Evolutionary conservation across 202 grass and related monocot genomes (phyloP), one percentile per base, ranked within the genome.

Genomic region (Setaria viridis): DNA sequence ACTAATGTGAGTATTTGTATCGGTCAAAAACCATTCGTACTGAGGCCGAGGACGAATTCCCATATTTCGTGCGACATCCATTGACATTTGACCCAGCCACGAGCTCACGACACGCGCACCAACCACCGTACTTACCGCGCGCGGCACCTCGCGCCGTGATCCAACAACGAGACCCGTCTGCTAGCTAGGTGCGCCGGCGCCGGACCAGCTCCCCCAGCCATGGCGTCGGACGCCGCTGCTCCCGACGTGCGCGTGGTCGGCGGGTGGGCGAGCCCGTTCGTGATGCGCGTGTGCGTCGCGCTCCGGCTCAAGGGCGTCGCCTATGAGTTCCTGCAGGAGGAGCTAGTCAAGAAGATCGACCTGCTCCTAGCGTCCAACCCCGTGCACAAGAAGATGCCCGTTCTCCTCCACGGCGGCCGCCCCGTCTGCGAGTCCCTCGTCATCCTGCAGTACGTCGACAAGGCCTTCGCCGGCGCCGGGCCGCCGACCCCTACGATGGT

Each of bases 351-450:
- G 4, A 87, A 86, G 84, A 84, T 79, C 72, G 55, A 69, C 15
- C 70, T 87, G 55, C 80, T 84, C 11, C 62, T 87, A 6, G 60
- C 74, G 25, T 88, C 81, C 80, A 88, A 91, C 59, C 89, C 85
- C 7, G 68, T 88, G 39, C 33, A 88, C 70, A 88, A 82, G 70
- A 66, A 82, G 76, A 88, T 91, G 56, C 82, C 77, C 33, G 80
- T 85, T 39, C 76, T 91, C 25, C 62, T 91, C 66, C 89, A 91
- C 70, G 51, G 39, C 4, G 77, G 54, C n/a, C 43, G 34, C 17
- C 50, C 81, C 20, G 65, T 91, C 77, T 91, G 77, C 67, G 89
- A 91, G 55, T 88, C 74, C 17, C 47, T 75, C 25, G 60, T 69
- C 63, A 80, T 80, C 78, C 0, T 80, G 64, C 33, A 70, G 49